Base-by-base conservation (phyloP, 2,329 filamentous ascomycete species). In the Penicillium concentricum region DNA sequence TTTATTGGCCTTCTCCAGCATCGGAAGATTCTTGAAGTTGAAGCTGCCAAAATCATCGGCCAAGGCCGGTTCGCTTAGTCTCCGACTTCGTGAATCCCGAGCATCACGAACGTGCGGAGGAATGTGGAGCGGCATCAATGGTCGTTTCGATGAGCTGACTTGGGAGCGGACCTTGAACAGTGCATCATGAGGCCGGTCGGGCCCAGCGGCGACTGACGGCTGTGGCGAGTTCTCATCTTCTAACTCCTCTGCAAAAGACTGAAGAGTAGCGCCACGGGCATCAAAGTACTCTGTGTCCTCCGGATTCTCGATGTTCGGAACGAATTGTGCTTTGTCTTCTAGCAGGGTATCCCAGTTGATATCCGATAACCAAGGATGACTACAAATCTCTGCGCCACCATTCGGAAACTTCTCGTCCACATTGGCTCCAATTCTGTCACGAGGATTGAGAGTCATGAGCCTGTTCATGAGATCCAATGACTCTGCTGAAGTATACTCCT, bases 271-370 rank as follows among this genome's bases (percentile, higher is more conserved):
- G 28, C 94, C 94, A 63, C 94, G 85, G 22, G 91, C 78, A 76
- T 99, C 94, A 66, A 99, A 99, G 70, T 99, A 99, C 70, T 99
- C 95, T 0, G 94, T 99, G 69, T 99, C 93, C 72, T 99, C 94
- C 0, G 91, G 92, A 65, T 99, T 93, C 69, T 96, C 91, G 1
- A 90, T 88, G 39, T 90, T 89, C 0, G 94, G 94, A 12, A 99
- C 89, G 71, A 99, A 99, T 57, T 96, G 91, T 4, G 95, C 92
- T 69, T 97, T 92, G 62, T 97, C 93, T 69, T 97, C 88, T n/a
- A 96, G 82, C 20, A 99, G 77, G 0, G 88, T 91, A 26, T 92
- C 88, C 94, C 94, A 99, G 67, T 91, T 91, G 66, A 95, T 81
- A 35, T 88, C 91, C 16, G 83, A 80, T 69, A 99, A 97, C 92